These are phyloP conservation scores for Cryptococcus hybrid DNA, from an alignment of 1,284 basidiomycete species.

Conservation along the genomic window DNA sequence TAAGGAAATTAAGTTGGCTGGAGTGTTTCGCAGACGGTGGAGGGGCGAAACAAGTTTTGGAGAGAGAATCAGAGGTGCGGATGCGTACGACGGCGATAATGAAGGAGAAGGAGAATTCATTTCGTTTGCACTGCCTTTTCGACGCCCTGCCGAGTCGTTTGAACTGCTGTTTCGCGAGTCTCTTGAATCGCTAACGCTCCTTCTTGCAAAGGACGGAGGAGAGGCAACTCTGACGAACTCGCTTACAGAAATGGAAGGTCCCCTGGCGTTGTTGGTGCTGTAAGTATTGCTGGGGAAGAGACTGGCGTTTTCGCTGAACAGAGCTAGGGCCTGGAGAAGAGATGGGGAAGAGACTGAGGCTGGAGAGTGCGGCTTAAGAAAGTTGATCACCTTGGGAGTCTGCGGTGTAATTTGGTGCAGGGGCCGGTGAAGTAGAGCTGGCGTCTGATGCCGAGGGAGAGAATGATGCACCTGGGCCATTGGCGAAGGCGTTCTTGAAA, in stretches of 20 bases:
- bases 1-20: constrained; percentile 42
- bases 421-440: not conserved
- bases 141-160: too few species aligned
- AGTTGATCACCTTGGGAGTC: not conserved
- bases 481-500: not conserved
- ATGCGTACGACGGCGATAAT: not conserved
- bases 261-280: not conserved
- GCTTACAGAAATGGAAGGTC: not conserved
- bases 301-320: not conserved
- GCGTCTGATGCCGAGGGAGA: not conserved
- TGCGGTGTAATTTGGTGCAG: not conserved
- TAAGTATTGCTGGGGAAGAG: not conserved
- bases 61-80: not conserved
- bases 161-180: not conserved
- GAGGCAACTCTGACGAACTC: not conserved
- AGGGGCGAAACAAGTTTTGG: constrained; percentile 10
- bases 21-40: constrained; percentile 17
- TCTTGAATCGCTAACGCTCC: not conserved
- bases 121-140: not conserved
- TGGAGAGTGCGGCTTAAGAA: not conserved
- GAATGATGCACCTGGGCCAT: not conserved
- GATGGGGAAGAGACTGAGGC: not conserved
- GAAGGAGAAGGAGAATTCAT: not conserved
- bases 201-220: not conserved
- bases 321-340: not conserved